Base-by-base conservation (phyloP, 495 filamentous ascomycete genomes). In the Acidomyces sp. region DNA sequence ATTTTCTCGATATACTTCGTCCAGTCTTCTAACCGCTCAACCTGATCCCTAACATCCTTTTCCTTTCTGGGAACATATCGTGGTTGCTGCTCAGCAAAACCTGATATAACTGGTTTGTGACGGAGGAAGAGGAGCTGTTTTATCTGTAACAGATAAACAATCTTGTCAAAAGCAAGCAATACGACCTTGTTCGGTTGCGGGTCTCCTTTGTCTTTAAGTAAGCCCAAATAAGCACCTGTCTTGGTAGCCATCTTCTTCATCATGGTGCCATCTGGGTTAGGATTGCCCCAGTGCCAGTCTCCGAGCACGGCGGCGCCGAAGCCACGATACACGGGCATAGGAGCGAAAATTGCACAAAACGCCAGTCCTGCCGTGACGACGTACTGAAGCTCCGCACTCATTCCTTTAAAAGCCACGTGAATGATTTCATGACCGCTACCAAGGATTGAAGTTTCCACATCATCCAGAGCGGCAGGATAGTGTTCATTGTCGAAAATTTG, bases 241-340 rank as follows among this genome's bases (percentile, higher is more conserved):
- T 25, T 44, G n/a, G 21, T 21, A 12, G 36, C 37, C 32, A 34
- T 22, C 41, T 36, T 44, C 21, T 44, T 20, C 41, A 26, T 13
- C 7, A 39, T 21, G 9, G 25, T 7, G n/a, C n/a, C n/a, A 3
- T 16, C 18, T 6, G 23, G 36, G 26, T 44, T 34, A 11, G 41
- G 41, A n/a, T 24, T 34, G 31, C 13, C 41, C 41, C 41, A 37
- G 23, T 37, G 23, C 30, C 30, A 44, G 23, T 44, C 41, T 20
- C 15, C 16, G 15, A 36, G 41, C 11, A 37, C 41, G 4, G 29
- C 15, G 21, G 41, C 41, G 21, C 41, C 41, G 18, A 44, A 44
- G 6, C 41, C 41, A 2, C 41, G 31, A 16, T 44, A 44, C 22
- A 44, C 29, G 11, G 31, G 41, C 24, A 44, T 36, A 12, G 41